Evolutionary conservation across 2,329 filamentous ascomycete species (phyloP), one percentile per base, ranked within the genome.

Genomic region (Lachnellula suecica): DNA sequence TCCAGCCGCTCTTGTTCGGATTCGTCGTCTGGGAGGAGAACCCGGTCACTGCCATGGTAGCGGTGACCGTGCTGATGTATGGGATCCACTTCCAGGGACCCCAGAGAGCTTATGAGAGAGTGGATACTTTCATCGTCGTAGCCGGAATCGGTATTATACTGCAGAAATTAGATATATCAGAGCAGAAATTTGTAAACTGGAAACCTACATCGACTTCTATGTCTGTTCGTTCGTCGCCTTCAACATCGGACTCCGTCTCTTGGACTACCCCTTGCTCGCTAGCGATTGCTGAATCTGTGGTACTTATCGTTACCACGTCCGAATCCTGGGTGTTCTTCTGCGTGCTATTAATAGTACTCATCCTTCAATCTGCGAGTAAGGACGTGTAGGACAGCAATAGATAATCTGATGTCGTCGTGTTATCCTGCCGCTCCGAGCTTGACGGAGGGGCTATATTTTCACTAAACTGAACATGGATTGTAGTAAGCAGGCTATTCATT

Each of bases 31-130:
- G 53, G 55, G 10, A 57, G 47, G 4, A 57, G 44, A 20, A 25
- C 27, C 17, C 72, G 60, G 2, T 74, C 74, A 23, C 73, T 69
- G 25, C 73, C 68, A 56, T 78, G 74, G 47, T 77, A 78, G 2
- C 74, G 68, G 1, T 75, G 68, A 3, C 75, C 75, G 41, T 77
- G 74, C 49, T 76, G 74, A 61, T 72, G 75, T 31, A 69, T 64
- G 59, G 75, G 77, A 40, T 74, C 57, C 54, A 63, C 70, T 45
- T 74, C 71, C 49, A 72, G 74, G n/a, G 73, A 76, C 2, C 69
- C 66, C 42, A 74, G 56, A 22, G 68, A 71, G 5, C 13, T 35
- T 35, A n/a, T 35, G 23, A 48, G 27, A 29, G 49, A 47, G 44
- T 47, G 27, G 15, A 45, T 46, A 19, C 38, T 47, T 23, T 48